Base-by-base conservation (phyloP, 2,329 filamentous ascomycete genomes). In the Epichloe uncinata region DNA sequence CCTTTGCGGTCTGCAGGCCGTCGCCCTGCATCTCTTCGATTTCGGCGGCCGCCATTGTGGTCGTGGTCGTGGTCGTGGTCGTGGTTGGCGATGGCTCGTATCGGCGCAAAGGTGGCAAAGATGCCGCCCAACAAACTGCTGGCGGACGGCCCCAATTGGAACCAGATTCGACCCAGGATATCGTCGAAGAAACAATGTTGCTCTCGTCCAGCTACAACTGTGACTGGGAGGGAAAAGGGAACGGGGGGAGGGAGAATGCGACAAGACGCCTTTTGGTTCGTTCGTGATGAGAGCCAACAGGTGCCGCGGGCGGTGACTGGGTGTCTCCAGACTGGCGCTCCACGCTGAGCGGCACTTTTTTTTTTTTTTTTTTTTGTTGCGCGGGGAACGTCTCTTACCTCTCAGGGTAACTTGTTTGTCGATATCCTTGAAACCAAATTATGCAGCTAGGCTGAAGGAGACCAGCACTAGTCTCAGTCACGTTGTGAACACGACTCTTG, bases 1-100 rank as follows among this genome's bases (percentile, higher is more conserved):
- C 93, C 74, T 97, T 98, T 60, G 82, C 72, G 46, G 85, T 85
- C 63, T 84, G 79, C 58, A 74, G 56, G 22, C 66, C 69, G 50
- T 67, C 64, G 48, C 16, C 51, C 42, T 40, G 37, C 4, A 47
- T 34, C 20, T 43, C 51, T 35, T 53, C 45, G 3, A 48, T 40
- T n/a, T 50, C 51, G 38, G 22, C 45, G 18, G 45, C 46, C 26
- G 42, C 51, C 51, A 50, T 50, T 26, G 41, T 18, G 22, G 9
- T 35, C 9, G 26, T 30, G 26, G 36, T 26, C 6, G 22, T 26
- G 6, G 22, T 26, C 8, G 38, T 22, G 44, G 22, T 22, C 9
- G 38, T 26, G 44, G 35, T 38, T 12, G 18, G 34, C 9, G 12
- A n/a, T 20, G 48, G 38, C 44, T 36, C 45, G 36, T 43, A 20